Conservation (phyloP, 2,329 filamentous ascomycete genomes). For the Fusarium falciforme region DNA sequence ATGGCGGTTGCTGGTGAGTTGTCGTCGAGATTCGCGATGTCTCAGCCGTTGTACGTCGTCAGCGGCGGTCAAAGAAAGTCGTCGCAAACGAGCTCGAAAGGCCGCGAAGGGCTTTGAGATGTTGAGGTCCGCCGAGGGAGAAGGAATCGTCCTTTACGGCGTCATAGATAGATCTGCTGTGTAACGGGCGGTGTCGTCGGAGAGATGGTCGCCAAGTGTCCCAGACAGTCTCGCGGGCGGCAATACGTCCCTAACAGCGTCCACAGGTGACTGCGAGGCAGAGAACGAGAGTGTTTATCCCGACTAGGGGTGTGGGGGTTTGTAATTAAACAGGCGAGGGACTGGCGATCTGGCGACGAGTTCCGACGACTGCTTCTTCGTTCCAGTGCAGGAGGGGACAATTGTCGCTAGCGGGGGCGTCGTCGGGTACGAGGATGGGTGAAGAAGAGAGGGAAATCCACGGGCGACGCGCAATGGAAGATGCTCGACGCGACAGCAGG, state of each 20-base stretch:
- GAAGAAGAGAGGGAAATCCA: slow-evolving; percentile 18
- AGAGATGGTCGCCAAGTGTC: slow-evolving; percentile 34
- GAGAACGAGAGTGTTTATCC: slow-evolving; percentile 39
- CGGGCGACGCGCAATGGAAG: slow-evolving; percentile 11
- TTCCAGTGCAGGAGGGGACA: slow-evolving; percentile 38
- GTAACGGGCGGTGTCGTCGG: slow-evolving; percentile 30
- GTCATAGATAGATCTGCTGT: slow-evolving; percentile 43
- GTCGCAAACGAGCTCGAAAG: slow-evolving; percentile 23
- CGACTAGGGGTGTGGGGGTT: slow-evolving; percentile 42
- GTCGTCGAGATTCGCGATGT: slow-evolving; percentile 27
- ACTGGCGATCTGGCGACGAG: slow-evolving; percentile 32
- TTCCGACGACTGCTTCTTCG: slow-evolving; percentile 37
- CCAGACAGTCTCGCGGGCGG: slow-evolving; percentile 37
- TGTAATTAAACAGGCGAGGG: slow-evolving; percentile 45
- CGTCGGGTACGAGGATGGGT: slow-evolving; percentile 11
- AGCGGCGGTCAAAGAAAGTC: slow-evolving; percentile 4
- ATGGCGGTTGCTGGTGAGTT: slow-evolving; percentile 55
- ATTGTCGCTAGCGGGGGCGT: slow-evolving; percentile 28
- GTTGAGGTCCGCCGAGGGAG: slow-evolving; percentile 34
- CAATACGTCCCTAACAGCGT: slow-evolving; percentile 21
- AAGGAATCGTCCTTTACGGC: slow-evolving; percentile 31
- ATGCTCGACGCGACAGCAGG: slow-evolving; percentile 7
- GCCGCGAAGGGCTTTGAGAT: slow-evolving; percentile 30
- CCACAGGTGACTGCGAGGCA: slow-evolving; percentile 29
- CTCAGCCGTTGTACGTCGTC: slow-evolving; percentile 24